These are phyloP conservation scores for Lignosus rhinocerotis DNA, from an alignment of 1,284 basidiomycete genomes.

Conservation along the genomic window DNA sequence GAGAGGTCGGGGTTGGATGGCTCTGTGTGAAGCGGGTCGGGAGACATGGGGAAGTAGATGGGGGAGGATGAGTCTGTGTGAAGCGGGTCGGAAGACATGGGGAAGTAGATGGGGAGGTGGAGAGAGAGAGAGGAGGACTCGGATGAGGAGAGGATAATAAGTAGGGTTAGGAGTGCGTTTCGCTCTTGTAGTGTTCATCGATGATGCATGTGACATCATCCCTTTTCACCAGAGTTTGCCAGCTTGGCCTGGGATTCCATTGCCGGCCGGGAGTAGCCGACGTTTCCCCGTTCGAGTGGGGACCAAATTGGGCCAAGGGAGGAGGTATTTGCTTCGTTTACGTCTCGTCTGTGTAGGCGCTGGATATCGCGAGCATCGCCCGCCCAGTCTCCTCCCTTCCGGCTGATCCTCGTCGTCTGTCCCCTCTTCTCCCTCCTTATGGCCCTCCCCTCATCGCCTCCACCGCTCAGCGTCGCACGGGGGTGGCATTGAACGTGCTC, in stretches of 20 bases:
- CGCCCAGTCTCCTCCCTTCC: neutral
- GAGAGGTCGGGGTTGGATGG: conserved; percentile 33
- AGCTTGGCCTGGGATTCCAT: conserved; percentile 7
- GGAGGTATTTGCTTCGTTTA: conserved; percentile 1
- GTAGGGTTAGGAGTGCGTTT: conserved; percentile 19
- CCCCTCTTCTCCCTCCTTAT: conserved; percentile 4
- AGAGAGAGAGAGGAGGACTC: neutral
- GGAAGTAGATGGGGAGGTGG: conserved; percentile 30
- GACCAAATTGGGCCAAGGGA: neutral
- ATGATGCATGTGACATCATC: conserved; percentile 28
- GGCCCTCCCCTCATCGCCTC: conserved; percentile 12
- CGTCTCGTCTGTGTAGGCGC: neutral
- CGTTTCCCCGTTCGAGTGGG: conserved; percentile 16
- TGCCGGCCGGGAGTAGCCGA: conserved; percentile 15
- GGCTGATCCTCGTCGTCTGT: conserved; percentile 19
- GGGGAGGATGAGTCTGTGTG: conserved; percentile 25
- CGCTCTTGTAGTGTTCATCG: conserved; percentile 22
- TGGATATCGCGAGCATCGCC: conserved; percentile 11
- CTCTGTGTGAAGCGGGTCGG: conserved; percentile 20
- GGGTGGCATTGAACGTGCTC: conserved; percentile 10
- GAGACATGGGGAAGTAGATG: conserved; percentile 32
- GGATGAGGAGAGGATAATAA: neutral
- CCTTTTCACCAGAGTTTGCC: neutral
- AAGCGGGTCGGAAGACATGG: conserved; percentile 25
- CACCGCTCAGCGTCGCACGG: too few species aligned